Base-by-base conservation (phyloP, 768 basidiomycete species). In the Tulasnella sp. region DNA sequence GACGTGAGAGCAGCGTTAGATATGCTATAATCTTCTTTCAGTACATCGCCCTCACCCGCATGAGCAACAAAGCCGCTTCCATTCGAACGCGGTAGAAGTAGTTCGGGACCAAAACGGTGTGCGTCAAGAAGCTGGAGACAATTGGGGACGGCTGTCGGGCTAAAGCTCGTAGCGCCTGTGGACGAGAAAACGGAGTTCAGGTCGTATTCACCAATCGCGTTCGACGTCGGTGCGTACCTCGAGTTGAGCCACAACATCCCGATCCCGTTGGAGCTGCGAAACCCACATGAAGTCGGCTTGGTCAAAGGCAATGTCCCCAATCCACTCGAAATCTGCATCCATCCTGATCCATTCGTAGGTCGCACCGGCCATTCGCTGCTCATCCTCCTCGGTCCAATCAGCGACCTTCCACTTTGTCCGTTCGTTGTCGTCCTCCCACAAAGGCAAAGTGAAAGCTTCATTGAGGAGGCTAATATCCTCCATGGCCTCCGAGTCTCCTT, bases 261-360 rank as follows among this genome's bases (percentile, higher is more conserved):
- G 87, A 84, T 99, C 98, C 77, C 96, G 88, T 84, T 97, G 95
- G 73, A 99, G 86, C 83, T 99, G 98, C 55, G 92, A 94, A 29
- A 97, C 93, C 96, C 96, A 99, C 94, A 97, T 97, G 82, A 96
- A 99, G 86, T 96, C 96, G 61, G 94, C 95, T 85, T 98, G 95
- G 73, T 96, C 93, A 80, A 97, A 99, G 80, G 90, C 91, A 79
- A 98, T 89, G 51, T 88, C 88, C n/a, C 94, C 93, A 76, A 99
- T 93, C 98, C 98, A 99, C 85, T 99, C 98, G 83, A 98, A 96
- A 83, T 99, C 98, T 20, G 98, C 96, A 82, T 99, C 98, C 88
- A 99, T 94, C 80, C 98, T 88, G 78, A 99, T 99, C 97, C 97
- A 99, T 85, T 99, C 98, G 84, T 98, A 99, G 3, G 95, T 97